Percentiles rank a stretch among this genome's conserved stretches.
Evolutionary conservation across 2,329 filamentous ascomycete genomes (phyloP).

Genomic region (Basipetospora chlamydospora): DNA sequence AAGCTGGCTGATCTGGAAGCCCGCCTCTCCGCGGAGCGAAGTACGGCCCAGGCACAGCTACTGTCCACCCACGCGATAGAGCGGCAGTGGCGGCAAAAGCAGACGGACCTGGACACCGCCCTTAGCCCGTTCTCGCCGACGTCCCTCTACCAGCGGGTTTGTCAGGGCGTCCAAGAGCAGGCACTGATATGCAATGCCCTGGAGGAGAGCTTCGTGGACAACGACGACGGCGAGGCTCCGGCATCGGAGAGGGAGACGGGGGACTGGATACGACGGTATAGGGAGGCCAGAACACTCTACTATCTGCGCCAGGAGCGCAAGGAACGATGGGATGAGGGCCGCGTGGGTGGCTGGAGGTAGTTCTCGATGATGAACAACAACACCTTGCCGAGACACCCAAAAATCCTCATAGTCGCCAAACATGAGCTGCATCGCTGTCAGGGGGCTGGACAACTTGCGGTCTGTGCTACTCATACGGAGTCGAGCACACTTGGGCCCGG

Average conservation of each 20-base stretch:
- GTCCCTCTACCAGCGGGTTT: constrained; percentile 69
- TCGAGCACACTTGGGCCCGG: no score
- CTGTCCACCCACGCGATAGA: constrained; percentile 75
- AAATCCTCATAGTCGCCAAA: no score
- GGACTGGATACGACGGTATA: constrained; percentile 72
- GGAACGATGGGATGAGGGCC: constrained; percentile 87
- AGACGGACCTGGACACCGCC: constrained; percentile 75
- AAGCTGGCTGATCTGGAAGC: constrained; percentile 47
- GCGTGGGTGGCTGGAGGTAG: constrained; percentile 88
- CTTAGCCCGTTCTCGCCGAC: constrained; percentile 75
- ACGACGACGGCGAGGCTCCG: constrained; percentile 21
- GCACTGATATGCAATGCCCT: constrained; percentile 65
- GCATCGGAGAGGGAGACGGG: constrained; percentile 68
- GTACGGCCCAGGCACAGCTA: constrained; percentile 63
- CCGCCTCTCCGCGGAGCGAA: constrained; percentile 44
- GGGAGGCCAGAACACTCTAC: constrained; percentile 64
- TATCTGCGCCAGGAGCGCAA: constrained; percentile 77
- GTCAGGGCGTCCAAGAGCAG: constrained; percentile 67
- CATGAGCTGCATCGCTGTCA: no score
- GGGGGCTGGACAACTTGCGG: no score
- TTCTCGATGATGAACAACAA: no score
- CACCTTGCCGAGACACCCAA: no score
- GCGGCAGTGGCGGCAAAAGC: constrained; percentile 80
- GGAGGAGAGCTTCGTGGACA: constrained; percentile 84
- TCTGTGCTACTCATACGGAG: no score